A percentile compares a stretch with the other conserved stretches of the same genome.
Conservation (phyloP, 768 basidiomycete genomes). For the Tylopilus rubrobrunneus region DNA sequence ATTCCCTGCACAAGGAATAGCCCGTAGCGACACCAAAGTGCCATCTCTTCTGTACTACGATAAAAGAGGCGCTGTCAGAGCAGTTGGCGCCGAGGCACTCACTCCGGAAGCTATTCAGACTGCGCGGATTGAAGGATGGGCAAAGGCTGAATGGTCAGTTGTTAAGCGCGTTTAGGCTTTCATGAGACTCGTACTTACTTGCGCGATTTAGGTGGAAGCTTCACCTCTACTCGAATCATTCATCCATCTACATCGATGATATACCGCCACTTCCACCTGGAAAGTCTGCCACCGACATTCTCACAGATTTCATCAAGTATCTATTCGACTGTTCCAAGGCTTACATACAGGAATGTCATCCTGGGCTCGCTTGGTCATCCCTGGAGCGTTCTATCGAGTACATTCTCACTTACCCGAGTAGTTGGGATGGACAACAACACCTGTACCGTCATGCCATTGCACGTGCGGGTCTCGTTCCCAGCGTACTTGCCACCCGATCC, state of each 20-base stretch:
- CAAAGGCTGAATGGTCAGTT: slow-evolving; percentile 18
- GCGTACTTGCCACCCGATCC: not conserved
- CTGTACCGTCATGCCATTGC: slow-evolving; percentile 19
- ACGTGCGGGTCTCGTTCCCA: slow-evolving; percentile 2
- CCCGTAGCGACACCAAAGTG: slow-evolving; percentile 40
- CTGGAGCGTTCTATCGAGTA: slow-evolving; percentile 13
- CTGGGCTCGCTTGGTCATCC: slow-evolving; percentile 15
- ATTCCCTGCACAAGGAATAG: slow-evolving; percentile 35
- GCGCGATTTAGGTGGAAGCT: slow-evolving; percentile 23
- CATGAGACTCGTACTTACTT: not conserved
- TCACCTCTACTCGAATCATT: slow-evolving; percentile 16
- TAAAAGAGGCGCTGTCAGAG: slow-evolving; percentile 29
- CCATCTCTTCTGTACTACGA: slow-evolving; percentile 45
- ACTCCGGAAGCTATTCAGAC: slow-evolving; percentile 28
- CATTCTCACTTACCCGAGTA: slow-evolving; percentile 26
- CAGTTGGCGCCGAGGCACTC: slow-evolving; percentile 40
- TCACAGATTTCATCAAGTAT: not conserved
- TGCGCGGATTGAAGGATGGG: slow-evolving; percentile 30
- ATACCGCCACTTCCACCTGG: too few relatives aligned
- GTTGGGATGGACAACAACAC: slow-evolving; percentile 19
- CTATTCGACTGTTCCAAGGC: slow-evolving; percentile 5
- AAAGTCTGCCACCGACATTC: not conserved
- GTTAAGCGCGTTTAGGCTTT: not conserved
- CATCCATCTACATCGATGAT: slow-evolving; percentile 9
- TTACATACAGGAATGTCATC: slow-evolving; percentile 13